Conservation (phyloP, 1,284 basidiomycete species). For the Inonotus hispidus region DNA sequence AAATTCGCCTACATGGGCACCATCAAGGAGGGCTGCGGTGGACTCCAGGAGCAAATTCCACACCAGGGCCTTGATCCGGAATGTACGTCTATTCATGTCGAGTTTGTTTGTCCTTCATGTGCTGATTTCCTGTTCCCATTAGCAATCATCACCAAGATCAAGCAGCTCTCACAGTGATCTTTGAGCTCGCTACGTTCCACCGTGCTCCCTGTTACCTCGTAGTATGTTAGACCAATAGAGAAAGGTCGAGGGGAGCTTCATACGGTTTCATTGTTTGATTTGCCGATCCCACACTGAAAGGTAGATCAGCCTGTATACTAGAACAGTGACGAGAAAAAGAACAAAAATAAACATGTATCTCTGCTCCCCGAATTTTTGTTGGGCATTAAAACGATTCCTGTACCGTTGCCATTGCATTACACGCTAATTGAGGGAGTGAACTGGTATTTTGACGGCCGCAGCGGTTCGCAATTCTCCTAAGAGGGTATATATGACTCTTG, state of each 20-base stretch:
- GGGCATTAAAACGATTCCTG: neutral
- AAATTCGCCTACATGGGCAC: constrained; percentile 79
- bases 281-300: neutral
- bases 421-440: neutral
- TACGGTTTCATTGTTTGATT: neutral
- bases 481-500: neutral
- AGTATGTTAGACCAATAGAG: neutral
- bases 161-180: constrained; percentile 36
- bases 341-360: neutral
- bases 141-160: constrained; percentile 69
- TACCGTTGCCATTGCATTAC: neutral
- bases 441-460: neutral
- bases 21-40: constrained; percentile 77
- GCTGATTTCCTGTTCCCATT: constrained; percentile 13
- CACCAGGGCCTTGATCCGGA: constrained; percentile 69
- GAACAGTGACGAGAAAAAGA: neutral
- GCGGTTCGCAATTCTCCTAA: neutral
- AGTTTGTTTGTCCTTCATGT: neutral
- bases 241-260: neutral
- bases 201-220: neutral
- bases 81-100: constrained; percentile 38
- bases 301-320: constrained; percentile 1
- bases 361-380: neutral
- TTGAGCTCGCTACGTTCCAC: neutral
- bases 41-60: constrained; percentile 77